These are phyloP conservation scores for Auriculariales sp. DNA, from an alignment of 768 basidiomycete species.

Conservation along the genomic window DNA sequence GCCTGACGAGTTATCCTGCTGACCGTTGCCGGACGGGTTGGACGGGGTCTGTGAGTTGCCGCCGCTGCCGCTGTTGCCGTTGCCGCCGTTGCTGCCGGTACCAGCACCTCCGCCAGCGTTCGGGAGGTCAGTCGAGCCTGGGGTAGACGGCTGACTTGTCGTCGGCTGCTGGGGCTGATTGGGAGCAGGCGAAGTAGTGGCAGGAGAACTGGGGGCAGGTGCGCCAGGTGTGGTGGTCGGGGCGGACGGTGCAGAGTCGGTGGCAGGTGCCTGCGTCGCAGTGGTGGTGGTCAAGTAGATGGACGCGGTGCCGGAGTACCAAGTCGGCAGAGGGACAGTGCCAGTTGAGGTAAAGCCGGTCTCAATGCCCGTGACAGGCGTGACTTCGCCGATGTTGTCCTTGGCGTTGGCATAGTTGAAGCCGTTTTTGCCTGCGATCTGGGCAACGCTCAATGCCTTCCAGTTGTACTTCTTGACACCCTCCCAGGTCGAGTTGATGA, in stretches of 20 bases:
- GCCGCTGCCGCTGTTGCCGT: not conserved
- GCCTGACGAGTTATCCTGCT: not conserved
- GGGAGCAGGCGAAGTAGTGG: not conserved
- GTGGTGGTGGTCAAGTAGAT: not conserved
- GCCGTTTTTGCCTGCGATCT: constrained; percentile 8
- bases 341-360: not conserved
- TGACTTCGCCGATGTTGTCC: constrained; percentile 5
- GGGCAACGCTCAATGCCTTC: constrained; percentile 44
- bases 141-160: too few species aligned
- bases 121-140: too few species aligned
- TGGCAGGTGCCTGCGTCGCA: not conserved
- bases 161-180: too few species aligned
- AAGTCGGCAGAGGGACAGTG: not conserved
- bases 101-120: too few species aligned
- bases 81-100: not conserved
- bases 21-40: not conserved
- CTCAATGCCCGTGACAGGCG: not conserved
- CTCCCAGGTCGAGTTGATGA: constrained; percentile 45
- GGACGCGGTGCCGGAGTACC: not conserved
- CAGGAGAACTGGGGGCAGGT: not conserved
- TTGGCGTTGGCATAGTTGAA: constrained; percentile 12
- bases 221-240: too few species aligned
- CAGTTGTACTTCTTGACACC: constrained; percentile 55
- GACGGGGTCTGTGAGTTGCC: too few species aligned
- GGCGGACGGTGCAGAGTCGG: not conserved